Conservation (phyloP, 192 early-diverging fungal genomes). For the Obelidium mucronatum region DNA sequence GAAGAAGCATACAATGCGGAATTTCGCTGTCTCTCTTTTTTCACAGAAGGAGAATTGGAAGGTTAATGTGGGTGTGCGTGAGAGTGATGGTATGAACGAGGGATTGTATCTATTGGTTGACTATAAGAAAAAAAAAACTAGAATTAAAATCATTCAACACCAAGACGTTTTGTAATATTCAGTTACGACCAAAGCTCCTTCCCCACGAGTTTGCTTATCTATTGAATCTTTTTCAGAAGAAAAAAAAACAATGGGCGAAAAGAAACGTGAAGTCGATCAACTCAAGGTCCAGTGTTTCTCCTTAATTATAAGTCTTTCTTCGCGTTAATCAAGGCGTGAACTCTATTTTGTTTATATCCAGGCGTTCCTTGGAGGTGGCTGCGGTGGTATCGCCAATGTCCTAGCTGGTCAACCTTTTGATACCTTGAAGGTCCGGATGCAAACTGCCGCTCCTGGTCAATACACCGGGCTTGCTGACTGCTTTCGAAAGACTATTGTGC, state of each 20-base stretch:
- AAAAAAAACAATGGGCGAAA: conserved; percentile 19
- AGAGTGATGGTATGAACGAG: no score
- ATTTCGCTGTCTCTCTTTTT: no score
- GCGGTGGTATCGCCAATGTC: conserved; percentile 86
- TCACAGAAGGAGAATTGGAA: no score
- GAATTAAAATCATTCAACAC: no score
- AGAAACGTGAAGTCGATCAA: conserved; percentile 40
- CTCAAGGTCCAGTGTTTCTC: not conserved
- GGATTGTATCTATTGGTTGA: no score
- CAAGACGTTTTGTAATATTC: no score
- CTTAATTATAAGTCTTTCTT: conserved; percentile 28
- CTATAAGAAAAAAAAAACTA: no score
- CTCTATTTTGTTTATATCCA: conserved; percentile 38
- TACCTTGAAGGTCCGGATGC: conserved; percentile 89
- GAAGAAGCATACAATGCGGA: no score
- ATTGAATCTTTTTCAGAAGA: no score
- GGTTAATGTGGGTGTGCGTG: no score
- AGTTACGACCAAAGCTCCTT: no score
- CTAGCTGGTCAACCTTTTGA: conserved; percentile 67
- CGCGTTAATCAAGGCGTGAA: not conserved
- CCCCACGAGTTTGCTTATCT: no score
- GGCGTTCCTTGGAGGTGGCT: conserved; percentile 93
- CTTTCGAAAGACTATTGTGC: conserved; percentile 81
- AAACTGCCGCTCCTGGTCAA: conserved; percentile 75
- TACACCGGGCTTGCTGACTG: conserved; percentile 92